phyloP scores from a whole-genome alignment of 192 early-diverging fungal genomes.

The Coemansia erecta region DNA sequence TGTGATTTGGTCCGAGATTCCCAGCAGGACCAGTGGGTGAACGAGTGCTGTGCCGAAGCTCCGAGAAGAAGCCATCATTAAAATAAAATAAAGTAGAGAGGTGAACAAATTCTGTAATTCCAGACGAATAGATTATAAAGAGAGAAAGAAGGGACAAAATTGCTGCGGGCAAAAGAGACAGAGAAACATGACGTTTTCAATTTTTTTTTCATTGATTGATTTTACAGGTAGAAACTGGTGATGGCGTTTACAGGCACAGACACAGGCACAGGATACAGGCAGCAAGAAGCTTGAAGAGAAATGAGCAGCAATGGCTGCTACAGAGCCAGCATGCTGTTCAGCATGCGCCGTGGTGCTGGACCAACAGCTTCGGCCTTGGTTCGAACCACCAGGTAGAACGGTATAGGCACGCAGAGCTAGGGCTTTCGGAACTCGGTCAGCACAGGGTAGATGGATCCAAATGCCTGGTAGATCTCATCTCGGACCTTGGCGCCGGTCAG shows the following conservation, averaged over 20 bases:
- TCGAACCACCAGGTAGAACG: not conserved
- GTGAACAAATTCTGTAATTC: not conserved
- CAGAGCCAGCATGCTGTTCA: not conserved
- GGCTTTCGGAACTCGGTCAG: slow-evolving; percentile 81
- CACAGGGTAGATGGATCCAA: slow-evolving; percentile 97
- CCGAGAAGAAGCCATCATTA: slow-evolving; percentile 7
- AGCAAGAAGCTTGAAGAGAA: not conserved
- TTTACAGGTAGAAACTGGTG: not conserved
- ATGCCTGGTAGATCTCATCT: slow-evolving; percentile 98
- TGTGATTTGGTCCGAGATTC: slow-evolving; percentile 50
- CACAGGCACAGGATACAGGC: not conserved
- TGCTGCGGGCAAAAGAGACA: not conserved
- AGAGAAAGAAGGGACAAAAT: not conserved
- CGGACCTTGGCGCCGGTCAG: slow-evolving; percentile 99
- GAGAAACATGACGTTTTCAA: not conserved
- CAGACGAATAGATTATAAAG: not conserved
- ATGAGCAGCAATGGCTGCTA: not conserved
- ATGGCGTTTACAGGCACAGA: not conserved
- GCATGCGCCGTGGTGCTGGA: not conserved
- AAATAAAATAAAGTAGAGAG: not conserved
- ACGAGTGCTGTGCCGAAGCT: slow-evolving; percentile 29
- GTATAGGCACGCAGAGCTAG: not conserved
- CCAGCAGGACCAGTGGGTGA: slow-evolving; percentile 48
- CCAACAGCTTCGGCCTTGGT: no score
- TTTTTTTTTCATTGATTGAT: not conserved